Evolutionary conservation across 2,329 filamentous ascomycete genomes (phyloP).

Genomic region (Trichoderma sp.): DNA sequence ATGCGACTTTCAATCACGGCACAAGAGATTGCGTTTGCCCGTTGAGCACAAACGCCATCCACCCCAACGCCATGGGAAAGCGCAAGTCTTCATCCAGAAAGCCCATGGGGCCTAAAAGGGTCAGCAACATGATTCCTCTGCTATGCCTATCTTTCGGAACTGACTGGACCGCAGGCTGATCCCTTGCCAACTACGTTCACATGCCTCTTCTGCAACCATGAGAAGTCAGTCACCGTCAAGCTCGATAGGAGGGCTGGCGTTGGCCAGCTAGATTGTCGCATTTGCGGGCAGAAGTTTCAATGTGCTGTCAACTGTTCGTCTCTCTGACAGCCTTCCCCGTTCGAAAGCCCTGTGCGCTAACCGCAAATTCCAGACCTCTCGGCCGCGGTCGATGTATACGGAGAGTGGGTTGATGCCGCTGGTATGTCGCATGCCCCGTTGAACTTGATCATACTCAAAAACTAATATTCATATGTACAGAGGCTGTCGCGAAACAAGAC

Average conservation of each 20-base stretch:
- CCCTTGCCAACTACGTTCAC: conserved; percentile 81
- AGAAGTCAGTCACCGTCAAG: conserved; percentile 86
- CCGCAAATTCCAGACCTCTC: conserved; percentile 65
- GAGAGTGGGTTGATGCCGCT: conserved; percentile 93
- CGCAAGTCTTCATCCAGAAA: conserved; percentile 88
- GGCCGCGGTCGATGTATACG: conserved; percentile 90
- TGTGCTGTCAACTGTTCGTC: conserved; percentile 83
- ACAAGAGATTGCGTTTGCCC: conserved; percentile 5
- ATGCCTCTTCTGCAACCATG: conserved; percentile 98
- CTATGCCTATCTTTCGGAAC: neutral
- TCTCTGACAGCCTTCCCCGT: neutral
- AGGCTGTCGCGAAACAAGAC: conserved; percentile 50
- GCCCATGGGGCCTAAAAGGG: conserved; percentile 79
- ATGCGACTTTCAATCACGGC: conserved; percentile 14
- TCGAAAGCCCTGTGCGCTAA: conserved; percentile 22
- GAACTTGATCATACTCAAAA: neutral
- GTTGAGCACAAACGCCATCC: neutral
- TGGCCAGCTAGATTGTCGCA: conserved; percentile 82
- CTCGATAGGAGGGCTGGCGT: conserved; percentile 90
- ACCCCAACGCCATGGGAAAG: conserved; percentile 65
- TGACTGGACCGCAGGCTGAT: conserved; percentile 49
- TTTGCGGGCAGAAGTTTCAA: conserved; percentile 92
- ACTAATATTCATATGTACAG: conserved; percentile 32
- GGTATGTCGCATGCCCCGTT: conserved; percentile 39
- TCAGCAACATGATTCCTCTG: conserved; percentile 33